A percentile compares a stretch with the other conserved stretches of the same genome.
These are phyloP conservation scores for Ophiostoma sp. DNA, from an alignment of 2,329 filamentous ascomycete genomes.

Conservation along the genomic window DNA sequence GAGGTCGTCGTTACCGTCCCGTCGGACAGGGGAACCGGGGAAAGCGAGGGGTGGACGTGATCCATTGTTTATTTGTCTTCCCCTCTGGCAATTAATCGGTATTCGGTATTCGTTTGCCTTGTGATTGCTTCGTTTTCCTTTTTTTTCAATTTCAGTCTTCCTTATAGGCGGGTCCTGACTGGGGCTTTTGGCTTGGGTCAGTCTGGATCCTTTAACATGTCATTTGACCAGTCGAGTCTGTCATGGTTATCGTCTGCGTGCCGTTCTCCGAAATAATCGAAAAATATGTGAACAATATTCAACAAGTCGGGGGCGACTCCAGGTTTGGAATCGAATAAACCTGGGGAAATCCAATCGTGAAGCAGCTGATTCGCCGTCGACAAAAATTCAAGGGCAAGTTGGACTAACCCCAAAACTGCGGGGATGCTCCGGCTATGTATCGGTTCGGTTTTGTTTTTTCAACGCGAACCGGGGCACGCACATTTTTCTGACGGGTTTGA, in stretches of 20 bases:
- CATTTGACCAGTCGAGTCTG: neutral
- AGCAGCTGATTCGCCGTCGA: neutral
- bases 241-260: neutral
- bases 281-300: neutral
- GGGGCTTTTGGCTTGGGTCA: too few species aligned
- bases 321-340: neutral
- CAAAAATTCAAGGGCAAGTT: neutral
- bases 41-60: neutral
- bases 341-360: conserved; percentile 1
- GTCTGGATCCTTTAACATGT: neutral
- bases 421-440: conserved; percentile 1
- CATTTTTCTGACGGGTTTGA: neutral
- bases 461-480: conserved; percentile 3
- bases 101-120: neutral
- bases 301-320: neutral
- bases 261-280: neutral
- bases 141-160: neutral
- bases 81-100: neutral
- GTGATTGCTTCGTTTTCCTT: neutral
- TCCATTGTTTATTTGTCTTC: neutral
- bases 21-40: conserved; percentile 1
- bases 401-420: neutral
- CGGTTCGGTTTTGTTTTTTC: neutral
- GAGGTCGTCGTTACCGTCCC: neutral
- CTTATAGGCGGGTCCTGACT: neutral